Conservation (phyloP, 1,284 basidiomycete species). For the Ganoderma lingzhi region DNA sequence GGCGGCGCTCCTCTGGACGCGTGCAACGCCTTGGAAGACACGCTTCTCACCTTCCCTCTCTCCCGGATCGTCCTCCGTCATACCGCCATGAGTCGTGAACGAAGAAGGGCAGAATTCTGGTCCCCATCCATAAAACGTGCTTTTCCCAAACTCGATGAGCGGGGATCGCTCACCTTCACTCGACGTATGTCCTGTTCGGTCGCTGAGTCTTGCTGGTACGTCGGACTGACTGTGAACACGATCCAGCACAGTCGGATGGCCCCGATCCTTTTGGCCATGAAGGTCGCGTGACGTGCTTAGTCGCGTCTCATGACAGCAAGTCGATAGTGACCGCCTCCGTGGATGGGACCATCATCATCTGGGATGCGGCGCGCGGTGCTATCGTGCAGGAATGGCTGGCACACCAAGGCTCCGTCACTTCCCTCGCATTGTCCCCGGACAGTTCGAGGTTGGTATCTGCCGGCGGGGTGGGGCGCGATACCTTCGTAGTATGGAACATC, state of each 20-base stretch:
- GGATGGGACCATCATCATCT: background rate
- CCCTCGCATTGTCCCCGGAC: background rate
- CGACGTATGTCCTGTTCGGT: background rate
- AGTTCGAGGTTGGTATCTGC: background rate
- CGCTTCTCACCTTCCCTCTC: background rate
- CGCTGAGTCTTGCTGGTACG: background rate
- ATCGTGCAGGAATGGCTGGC: background rate
- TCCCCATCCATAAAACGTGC: background rate
- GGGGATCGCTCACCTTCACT: background rate
- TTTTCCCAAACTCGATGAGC: background rate
- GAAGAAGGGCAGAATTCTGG: background rate
- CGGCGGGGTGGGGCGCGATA: background rate
- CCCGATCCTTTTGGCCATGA: background rate
- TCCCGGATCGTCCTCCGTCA: background rate
- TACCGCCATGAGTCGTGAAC: background rate
- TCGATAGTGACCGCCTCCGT: background rate
- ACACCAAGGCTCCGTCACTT: background rate
- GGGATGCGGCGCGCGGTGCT: background rate
- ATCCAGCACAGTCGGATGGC: background rate
- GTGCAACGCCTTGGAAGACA: background rate
- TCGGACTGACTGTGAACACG: background rate
- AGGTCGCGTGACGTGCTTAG: background rate
- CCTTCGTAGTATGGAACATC: background rate
- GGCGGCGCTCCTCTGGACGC: background rate
- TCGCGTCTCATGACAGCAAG: background rate